Base-by-base conservation (phyloP, 257 asterid genomes). In the Solanum acaule region DNA sequence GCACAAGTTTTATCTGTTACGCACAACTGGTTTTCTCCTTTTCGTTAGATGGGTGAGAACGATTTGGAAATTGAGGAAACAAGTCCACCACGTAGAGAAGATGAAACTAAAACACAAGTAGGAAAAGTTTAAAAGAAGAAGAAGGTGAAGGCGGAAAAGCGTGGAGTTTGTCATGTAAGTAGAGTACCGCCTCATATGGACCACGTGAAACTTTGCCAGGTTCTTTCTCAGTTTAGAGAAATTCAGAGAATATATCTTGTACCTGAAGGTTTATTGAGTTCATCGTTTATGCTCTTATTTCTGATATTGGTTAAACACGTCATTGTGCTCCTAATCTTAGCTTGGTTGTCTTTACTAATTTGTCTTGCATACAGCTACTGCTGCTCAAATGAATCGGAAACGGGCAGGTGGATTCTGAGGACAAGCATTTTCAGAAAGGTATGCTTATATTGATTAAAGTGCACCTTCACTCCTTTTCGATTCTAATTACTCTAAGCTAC, bases 381-480 rank as follows among this genome's bases (percentile, higher is more conserved):
- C 89, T 83, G 88, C 93, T 75, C 95, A 89, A 89, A 85, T 93
- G 52, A 93, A 92, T 14, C 92, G 97, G 52, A 96, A 95, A 89
- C 91, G 88, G 90, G 89, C 93, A 8, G 97, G 97, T 90, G 98
- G 98, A 72, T 95, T 95, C 88, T 90, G 98, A 85, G 98, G 98
- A 49, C 93, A 92, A 90, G 96, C 90, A 90, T 95, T 94, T 85
- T 93, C 98, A 6, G 98, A 96, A 91, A 98, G 98, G 98, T 95
- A 95, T 84, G 92, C 76, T 79, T 15, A 65, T 18, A 16, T 79
- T 82, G n/a, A n/a, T n/a, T n/a, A n/a, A n/a, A n/a, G n/a, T n/a
- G n/a, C n/a, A n/a, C n/a, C n/a, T n/a, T n/a, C n/a, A n/a, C n/a
- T n/a, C n/a, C n/a, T n/a, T n/a, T n/a, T n/a, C n/a, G n/a, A n/a